Conservation (phyloP, 352 stramenopile species). For the Phytopythium ostracodes region DNA sequence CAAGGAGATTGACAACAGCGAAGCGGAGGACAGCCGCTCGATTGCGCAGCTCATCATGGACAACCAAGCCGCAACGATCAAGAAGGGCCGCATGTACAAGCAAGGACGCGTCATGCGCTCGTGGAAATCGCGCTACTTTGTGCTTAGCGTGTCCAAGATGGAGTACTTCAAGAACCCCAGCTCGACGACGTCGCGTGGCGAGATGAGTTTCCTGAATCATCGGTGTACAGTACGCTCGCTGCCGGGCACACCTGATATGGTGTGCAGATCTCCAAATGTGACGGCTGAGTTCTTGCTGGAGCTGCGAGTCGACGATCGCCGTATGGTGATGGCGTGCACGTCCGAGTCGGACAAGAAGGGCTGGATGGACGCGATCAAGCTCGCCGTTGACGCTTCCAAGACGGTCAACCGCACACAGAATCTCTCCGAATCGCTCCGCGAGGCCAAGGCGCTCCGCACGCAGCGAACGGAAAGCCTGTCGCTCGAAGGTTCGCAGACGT, state of each 20-base stretch:
- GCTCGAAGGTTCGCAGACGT: constrained; percentile 46
- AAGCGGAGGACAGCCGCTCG: constrained; percentile 71
- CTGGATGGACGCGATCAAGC: constrained; percentile 85
- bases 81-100: constrained; percentile 88
- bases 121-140: constrained; percentile 88
- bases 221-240: constrained; percentile 77
- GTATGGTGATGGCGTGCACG: constrained; percentile 81
- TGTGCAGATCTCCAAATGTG: constrained; percentile 74
- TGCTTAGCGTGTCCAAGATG: constrained; percentile 83
- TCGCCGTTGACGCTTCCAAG: constrained; percentile 81
- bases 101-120: constrained; percentile 78
- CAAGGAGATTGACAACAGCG: constrained; percentile 60
- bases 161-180: constrained; percentile 84
- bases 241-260: constrained; percentile 49
- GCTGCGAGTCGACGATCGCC: constrained; percentile 68
- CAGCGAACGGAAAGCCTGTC: constrained; percentile 68
- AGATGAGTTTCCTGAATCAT: constrained; percentile 77
- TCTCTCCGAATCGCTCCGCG: constrained; percentile 40
- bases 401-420: constrained; percentile 70
- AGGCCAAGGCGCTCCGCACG: constrained; percentile 50
- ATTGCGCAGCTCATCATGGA: constrained; percentile 83
- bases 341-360: constrained; percentile 82
- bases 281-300: constrained; percentile 68
- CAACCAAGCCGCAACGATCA: constrained; percentile 83
- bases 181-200: constrained; percentile 65